Evolutionary conservation across 306 rosid species (phyloP), one percentile per base, ranked within the genome.

Genomic region (Canavalia gladiata): DNA sequence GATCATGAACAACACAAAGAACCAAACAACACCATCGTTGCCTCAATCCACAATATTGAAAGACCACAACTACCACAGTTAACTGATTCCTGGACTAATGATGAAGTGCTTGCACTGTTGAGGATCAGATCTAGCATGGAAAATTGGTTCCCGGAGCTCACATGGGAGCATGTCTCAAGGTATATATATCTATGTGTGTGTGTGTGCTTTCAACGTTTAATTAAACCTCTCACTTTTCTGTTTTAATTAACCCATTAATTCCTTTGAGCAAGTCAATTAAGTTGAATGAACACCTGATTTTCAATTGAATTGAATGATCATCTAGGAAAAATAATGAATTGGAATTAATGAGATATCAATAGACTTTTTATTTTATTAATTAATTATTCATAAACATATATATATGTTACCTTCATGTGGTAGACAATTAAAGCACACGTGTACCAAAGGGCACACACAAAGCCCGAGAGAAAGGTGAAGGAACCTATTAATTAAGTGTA

Each of bases 91-190:
- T 94, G 98, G 98, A 86, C 74, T 8, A 83, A 87, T 69, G 90
- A 92, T 8, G 95, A 94, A 80, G 84, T 91, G 18, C 89, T 92
- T 57, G 91, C 95, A 33, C 94, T 94, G 2, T 71, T 94, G 64
- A 86, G 93, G 77, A 87, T 94, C 92, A 91, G 97, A 94, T 94
- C 98, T 69, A 84, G 66, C 86, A 78, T 89, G 88, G 94, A 92
- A 56, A 85, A 76, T 87, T 91, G 91, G 88, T 87, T 88, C 88
- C 97, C 93, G 0, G 89, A 92, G 0, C 87, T 90, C 90, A 86
- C 91, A 68, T 92, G 98, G 98, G 94, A 94, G 4, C 92, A 92
- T 86, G 93, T 91, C 82, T 92, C 98, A 49, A 88, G 98, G 98
- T 94, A 91, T 8, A 0, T 64, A 64, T 37, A 64, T 37, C 25